phyloP scores from a whole-genome alignment of 306 rosid genomes.

The Vigna angularis region DNA sequence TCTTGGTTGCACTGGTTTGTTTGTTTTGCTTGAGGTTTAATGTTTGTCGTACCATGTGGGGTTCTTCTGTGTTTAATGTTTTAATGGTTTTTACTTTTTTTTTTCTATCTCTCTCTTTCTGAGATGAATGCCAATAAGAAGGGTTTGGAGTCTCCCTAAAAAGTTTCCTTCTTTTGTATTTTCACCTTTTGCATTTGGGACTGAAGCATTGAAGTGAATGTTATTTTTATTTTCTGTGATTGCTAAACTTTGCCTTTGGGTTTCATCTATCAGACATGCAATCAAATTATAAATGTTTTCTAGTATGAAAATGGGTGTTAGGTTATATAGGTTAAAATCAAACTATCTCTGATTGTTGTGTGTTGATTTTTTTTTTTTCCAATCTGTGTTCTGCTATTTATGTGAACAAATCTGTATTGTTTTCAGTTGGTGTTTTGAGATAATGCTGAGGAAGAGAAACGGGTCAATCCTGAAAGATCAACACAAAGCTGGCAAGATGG shows the following conservation, averaged over 20 bases:
- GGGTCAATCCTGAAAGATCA: slow-evolving; percentile 69
- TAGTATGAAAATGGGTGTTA: neutral
- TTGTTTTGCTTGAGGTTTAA: slow-evolving; percentile 23
- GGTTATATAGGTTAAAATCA: neutral
- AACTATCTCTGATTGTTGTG: neutral
- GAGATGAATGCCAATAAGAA: neutral
- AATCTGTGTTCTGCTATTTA: neutral
- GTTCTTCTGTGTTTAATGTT: slow-evolving; percentile 10
- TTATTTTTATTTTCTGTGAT: neutral
- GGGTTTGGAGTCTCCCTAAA: neutral
- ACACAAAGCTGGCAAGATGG: slow-evolving; percentile 51
- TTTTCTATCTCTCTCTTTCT: neutral
- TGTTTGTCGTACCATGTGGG: neutral
- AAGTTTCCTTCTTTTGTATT: neutral
- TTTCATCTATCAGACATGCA: slow-evolving; percentile 3
- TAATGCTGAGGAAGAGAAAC: slow-evolving; percentile 73
- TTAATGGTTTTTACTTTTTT: neutral
- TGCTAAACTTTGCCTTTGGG: slow-evolving; percentile 15
- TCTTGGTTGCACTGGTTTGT: slow-evolving; percentile 25
- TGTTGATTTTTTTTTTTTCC: neutral
- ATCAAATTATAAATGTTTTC: slow-evolving; percentile 23
- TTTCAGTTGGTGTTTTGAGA: slow-evolving; percentile 49
- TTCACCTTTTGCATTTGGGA: slow-evolving; percentile 29
- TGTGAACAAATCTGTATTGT: neutral
- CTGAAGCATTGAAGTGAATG: slow-evolving; percentile 16